Conservation (phyloP, 768 basidiomycete genomes). For the Lactarius vividus region DNA sequence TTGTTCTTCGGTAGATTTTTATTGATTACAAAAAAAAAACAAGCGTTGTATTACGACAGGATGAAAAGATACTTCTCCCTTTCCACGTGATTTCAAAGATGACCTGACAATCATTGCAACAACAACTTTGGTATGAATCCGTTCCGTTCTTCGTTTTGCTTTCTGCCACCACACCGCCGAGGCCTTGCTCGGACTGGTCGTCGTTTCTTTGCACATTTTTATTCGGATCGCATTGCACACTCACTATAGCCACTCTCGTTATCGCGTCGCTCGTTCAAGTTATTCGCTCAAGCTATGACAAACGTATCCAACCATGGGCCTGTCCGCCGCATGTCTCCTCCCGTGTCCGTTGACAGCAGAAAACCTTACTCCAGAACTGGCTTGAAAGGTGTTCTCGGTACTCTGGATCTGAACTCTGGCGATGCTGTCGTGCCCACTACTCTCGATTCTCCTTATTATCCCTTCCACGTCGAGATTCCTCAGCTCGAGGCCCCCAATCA, state of each 20-base stretch:
- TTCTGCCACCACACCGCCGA: conserved; percentile 19
- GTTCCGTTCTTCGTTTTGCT: conserved; percentile 19
- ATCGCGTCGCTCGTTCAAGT: conserved; percentile 17
- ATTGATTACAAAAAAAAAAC: conserved; percentile 19
- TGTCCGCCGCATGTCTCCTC: conserved; percentile 21
- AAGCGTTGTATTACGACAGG: conserved; percentile 10
- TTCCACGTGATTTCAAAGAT: conserved; percentile 17
- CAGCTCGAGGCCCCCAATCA: conserved; percentile 20
- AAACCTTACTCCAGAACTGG: conserved; percentile 25
- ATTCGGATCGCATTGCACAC: conserved; percentile 18
- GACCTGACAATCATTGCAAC: neutral
- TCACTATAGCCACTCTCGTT: conserved; percentile 15
- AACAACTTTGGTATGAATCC: conserved; percentile 16
- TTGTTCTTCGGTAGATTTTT: conserved; percentile 16
- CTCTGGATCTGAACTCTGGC: conserved; percentile 24
- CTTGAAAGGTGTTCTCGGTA: conserved; percentile 23
- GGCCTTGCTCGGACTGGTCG: conserved; percentile 9
- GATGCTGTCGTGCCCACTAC: conserved; percentile 10
- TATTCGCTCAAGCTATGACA: conserved; percentile 20
- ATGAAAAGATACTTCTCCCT: neutral
- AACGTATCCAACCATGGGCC: conserved; percentile 22
- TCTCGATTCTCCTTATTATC: conserved; percentile 22
- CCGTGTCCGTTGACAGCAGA: conserved; percentile 18
- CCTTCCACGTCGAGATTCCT: conserved; percentile 21
- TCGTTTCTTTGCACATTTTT: conserved; percentile 12